Evolutionary conservation across 2,329 filamentous ascomycete species (phyloP), one percentile per base, ranked within the genome.

Genomic region (Penicillium hesseltinei): DNA sequence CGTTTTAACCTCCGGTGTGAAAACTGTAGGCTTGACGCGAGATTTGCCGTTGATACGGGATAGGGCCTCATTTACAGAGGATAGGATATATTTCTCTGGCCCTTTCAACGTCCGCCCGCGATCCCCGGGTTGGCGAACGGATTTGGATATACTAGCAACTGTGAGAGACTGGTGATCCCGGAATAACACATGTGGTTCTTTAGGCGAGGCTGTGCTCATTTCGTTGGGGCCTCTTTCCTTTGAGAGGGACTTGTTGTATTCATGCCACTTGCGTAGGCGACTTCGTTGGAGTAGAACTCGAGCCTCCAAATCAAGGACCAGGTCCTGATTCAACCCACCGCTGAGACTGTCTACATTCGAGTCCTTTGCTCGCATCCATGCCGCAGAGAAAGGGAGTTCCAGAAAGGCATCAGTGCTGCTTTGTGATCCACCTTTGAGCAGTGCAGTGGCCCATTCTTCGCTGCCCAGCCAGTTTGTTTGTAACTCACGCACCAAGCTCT

Each of bases 391-490:
- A 0, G 84, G 79, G 36, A 81, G 81, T 2, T 82, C 81, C 15
- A 96, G 71, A n/a, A 94, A 77, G 0, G 80, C 82, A 59, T 89
- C 88, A 33, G 79, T 82, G 27, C 78, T 78, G 2, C 79, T 75
- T 8, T 77, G 78, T 21, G 79, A 78, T 45, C 90, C 87, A 2
- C 90, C 90, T 50, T 87, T 80, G 0, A 94, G 71, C 21, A 96
- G 76, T 2, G 84, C 80, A 47, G 90, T 83, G 65, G 90, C 82
- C 88, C 91, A 93, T 55, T 84, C 82, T 58, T 88, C 84, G 66
- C 88, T 85, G 2, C 91, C 92, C 15, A 89, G 80, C 92, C 92
- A 96, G 63, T 91, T 90, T 2, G 82, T 80, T 42, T 82, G 83
- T 64, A 87, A 81, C 56, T 91, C 69, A n/a, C 67, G 64, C 64